Evolutionary conservation across 805 yeast species (phyloP).

Genomic region (Jamesozyma spencerorum): DNA sequence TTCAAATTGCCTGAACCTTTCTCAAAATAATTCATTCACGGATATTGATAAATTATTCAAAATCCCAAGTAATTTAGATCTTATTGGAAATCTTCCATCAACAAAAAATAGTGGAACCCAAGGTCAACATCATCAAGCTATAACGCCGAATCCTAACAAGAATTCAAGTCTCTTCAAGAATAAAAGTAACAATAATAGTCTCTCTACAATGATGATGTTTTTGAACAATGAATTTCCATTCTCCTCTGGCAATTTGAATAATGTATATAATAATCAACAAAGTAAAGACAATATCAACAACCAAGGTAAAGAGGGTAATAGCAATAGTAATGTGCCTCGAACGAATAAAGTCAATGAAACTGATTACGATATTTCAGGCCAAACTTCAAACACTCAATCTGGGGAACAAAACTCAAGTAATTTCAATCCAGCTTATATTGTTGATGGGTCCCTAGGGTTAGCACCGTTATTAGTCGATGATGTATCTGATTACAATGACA

Average conservation of each 20-base stretch:
- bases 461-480: slow-evolving; percentile 47
- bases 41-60: slow-evolving; percentile 17
- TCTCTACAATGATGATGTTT: slow-evolving; percentile 9
- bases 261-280: background rate
- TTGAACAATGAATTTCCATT: slow-evolving; percentile 9
- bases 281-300: background rate
- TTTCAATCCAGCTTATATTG: slow-evolving; percentile 47
- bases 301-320: background rate
- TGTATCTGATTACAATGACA: no score
- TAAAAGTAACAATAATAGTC: slow-evolving; percentile 1
- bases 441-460: slow-evolving; percentile 71
- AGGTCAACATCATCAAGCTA: background rate
- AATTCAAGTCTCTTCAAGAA: background rate
- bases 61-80: slow-evolving; percentile 23
- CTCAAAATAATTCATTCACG: slow-evolving; percentile 3
- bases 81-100: slow-evolving; percentile 3
- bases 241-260: slow-evolving; percentile 6
- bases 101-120: background rate
- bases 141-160: background rate
- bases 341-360: background rate
- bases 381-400: background rate
- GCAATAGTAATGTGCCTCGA: background rate
- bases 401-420: background rate
- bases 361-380: background rate
- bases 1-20: background rate